Evolutionary conservation across 129 eudicot species (phyloP), one percentile per base, ranked within the genome.

Genomic region (Chrysanthemum makinoi): DNA sequence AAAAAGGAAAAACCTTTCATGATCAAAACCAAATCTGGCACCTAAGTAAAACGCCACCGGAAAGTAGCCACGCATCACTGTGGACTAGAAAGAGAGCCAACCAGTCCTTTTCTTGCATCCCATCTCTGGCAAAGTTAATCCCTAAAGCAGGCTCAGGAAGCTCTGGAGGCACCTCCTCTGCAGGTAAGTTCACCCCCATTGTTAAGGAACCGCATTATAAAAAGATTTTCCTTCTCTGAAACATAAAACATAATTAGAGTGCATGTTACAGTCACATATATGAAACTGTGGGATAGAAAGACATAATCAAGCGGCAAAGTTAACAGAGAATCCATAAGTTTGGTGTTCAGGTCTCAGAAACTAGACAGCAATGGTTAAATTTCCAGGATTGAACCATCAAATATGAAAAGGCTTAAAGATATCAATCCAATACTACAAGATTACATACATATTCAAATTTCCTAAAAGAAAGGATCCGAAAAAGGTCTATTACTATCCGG

Each of bases 161-260:
- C 77, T 90, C 97, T 6, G 95, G 97, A 30, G 97, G 97, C 61
- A 90, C 95, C 89, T 90, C 97, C n/a, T n/a, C 61, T 85, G 95
- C n/a, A 91, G n/a, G 97, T 48, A 90, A 76, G 78, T 83, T 87
- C 47, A 90, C 95, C 79, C 90, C 96, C 97, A 88, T 76, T 82
- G 88, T 82, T 88, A 16, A 96, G 97, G 70, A 75, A 86, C 96
- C 96, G 73, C n/a, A n/a, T n/a, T n/a, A 91, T 43, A 86, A 87
- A 88, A 11, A 88, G 90, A 73, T 91, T 91, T 78, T 91, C 96
- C 75, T 88, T 91, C 75, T 91, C 97, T n/a, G 88, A 51, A 82
- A 73, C 15, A 14, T 70, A 53, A 19, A 47, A 10, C 9, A 33
- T 30, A 30, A 30, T 30, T 4, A 4, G 35, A 30, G 35, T 33